Percentiles rank a stretch among this genome's conserved stretches.
phyloP scores from a whole-genome alignment of 2,329 filamentous ascomycete species.

The Trichophyton mentagrophytes region DNA sequence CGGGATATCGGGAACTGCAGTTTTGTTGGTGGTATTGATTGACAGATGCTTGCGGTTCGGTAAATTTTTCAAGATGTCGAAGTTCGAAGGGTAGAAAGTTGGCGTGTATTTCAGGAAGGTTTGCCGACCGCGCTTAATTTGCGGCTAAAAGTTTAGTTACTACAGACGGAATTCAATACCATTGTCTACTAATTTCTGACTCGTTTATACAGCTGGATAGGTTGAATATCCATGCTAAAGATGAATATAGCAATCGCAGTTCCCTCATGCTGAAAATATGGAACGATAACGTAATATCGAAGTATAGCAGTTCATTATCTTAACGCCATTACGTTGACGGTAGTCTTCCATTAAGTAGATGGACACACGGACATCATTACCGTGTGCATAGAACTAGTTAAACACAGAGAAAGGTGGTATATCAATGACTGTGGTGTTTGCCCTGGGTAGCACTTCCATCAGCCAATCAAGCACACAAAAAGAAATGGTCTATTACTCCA shows the following conservation, averaged over 20 bases:
- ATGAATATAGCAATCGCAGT: no score
- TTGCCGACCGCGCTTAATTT: not conserved
- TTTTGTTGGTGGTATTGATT: not conserved
- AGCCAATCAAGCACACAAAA: not conserved
- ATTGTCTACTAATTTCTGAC: no score
- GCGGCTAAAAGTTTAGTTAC: no score
- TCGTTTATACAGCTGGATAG: no score
- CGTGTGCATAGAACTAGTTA: not conserved
- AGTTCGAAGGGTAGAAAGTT: not conserved
- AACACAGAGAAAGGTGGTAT: not conserved
- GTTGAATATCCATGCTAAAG: no score
- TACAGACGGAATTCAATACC: no score
- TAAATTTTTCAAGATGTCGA: not conserved
- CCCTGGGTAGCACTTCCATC: not conserved
- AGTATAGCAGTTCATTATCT: not conserved
- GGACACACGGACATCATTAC: not conserved
- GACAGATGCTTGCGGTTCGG: not conserved
- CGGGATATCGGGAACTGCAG: not conserved
- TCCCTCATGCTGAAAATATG: not conserved
- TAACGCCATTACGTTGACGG: not conserved
- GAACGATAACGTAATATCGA: not conserved
- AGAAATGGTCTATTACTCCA: conserved; percentile 42
- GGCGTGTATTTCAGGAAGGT: not conserved
- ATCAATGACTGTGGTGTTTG: not conserved
- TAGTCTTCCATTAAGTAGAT: not conserved